Evolutionary conservation across 2,329 filamentous ascomycete species (phyloP).

Genomic region (Calonectria fujianensis): DNA sequence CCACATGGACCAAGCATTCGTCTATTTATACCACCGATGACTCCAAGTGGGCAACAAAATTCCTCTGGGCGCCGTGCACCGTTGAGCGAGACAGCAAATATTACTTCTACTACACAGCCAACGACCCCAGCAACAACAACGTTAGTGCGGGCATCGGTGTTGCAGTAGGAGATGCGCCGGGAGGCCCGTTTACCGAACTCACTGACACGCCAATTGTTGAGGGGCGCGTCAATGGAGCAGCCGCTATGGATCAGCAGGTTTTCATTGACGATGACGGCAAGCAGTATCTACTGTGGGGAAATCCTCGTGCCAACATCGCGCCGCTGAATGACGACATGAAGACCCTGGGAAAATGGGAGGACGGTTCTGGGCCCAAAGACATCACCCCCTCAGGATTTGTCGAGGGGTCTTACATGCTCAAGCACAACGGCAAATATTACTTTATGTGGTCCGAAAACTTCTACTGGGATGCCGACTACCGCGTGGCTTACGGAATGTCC

Average conservation of each 20-base stretch:
- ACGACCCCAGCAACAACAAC: constrained; percentile 5
- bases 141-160: constrained; percentile 10
- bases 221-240: background rate
- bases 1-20: constrained; percentile 1
- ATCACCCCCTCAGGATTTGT: constrained; percentile 1
- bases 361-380: constrained; percentile 8
- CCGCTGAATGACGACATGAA: constrained; percentile 16
- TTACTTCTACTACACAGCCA: constrained; percentile 22
- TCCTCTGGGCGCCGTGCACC: constrained; percentile 15
- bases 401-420: constrained; percentile 10
- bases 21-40: background rate
- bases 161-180: background rate
- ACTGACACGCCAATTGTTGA: constrained; percentile 5
- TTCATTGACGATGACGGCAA: constrained; percentile 12
- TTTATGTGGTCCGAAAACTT: constrained; percentile 21
- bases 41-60: background rate
- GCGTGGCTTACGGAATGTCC: constrained; percentile 18
- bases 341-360: background rate
- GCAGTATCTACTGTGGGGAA: constrained; percentile 20
- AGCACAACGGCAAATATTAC: constrained; percentile 17
- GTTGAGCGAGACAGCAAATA: constrained; percentile 11
- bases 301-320: constrained; percentile 5
- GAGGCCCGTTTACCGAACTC: constrained; percentile 12
- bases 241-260: constrained; percentile 21
- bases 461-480: constrained; percentile 6